Evolutionary conservation across 202 grass and related monocot genomes (phyloP), one percentile per base, ranked within the genome.

Genomic region (Schoenoplectus tabernaemontani): DNA sequence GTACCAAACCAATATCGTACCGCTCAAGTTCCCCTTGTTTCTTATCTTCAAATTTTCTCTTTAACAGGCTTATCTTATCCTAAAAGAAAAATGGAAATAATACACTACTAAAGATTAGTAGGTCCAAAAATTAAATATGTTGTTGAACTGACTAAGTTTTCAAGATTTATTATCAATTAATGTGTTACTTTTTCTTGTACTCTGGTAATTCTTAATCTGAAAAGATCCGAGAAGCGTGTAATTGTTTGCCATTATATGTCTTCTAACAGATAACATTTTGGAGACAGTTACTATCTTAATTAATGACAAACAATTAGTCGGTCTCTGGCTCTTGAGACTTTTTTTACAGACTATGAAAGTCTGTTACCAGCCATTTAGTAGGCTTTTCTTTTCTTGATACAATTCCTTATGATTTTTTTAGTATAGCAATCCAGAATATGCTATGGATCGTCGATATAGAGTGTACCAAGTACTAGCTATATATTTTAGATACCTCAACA

Each of bases 1-100:
- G 72, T 69, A 88, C 80, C 44, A 89, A 50, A 5, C 87, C 85
- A 3, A 82, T 69, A 12, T 86, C 12, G 42, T 86, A 86, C 46
- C 59, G 38, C 4, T 84, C 51, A 17, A 17, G 4, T 53, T 56
- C 16, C 59, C 0, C 33, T 6, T 9, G 74, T 41, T n/a, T 57
- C 34, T 70, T 69, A 7, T 78, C 54, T 1, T 30, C 37, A 77
- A 82, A 86, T 53, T 86, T 85, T 9, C 78, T 78, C 83, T 89
- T 78, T 63, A 95, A 72, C 42, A 78, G 26, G 17, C 64, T 87
- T 44, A 54, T 80, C 60, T 17, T 83, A 19, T 81, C 82, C 91
- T 91, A 76, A 69, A 37, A 62, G 62, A 15, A 71, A 62, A 20
- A 59, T 4, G 13, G 80, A 80, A 24, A 78, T 43, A 42, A 1